Conservation (phyloP, 2,329 filamentous ascomycete genomes). For the Hortaea werneckii region DNA sequence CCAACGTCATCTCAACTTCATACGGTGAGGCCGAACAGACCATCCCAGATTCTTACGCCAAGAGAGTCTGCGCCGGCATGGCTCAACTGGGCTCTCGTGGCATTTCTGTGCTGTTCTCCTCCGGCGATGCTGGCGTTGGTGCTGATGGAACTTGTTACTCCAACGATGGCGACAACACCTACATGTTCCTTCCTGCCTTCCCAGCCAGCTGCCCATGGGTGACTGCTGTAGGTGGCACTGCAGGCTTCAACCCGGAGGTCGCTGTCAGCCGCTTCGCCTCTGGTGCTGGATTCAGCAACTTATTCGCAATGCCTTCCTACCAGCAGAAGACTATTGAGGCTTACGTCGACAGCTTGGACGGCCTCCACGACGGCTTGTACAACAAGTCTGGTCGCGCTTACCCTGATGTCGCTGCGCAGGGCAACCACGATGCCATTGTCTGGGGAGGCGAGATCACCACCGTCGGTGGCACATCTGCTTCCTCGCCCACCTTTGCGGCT, state of each 20-base stretch:
- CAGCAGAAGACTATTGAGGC: constrained; percentile 31
- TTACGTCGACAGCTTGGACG: constrained; percentile 33
- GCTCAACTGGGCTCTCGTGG: constrained; percentile 57
- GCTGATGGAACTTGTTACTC: constrained; percentile 33
- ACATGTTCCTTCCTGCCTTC: constrained; percentile 35
- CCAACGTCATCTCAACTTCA: constrained; percentile 53
- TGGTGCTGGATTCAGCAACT: constrained; percentile 37
- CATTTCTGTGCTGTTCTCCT: constrained; percentile 53
- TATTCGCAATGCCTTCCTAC: constrained; percentile 35
- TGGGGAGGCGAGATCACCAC: constrained; percentile 15
- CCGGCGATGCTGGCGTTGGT: constrained; percentile 52
- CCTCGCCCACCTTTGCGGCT: constrained; percentile 48
- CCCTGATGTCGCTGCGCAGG: constrained; percentile 43
- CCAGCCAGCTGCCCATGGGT: constrained; percentile 40
- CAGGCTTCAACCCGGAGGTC: constrained; percentile 34
- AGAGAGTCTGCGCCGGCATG: constrained; percentile 53
- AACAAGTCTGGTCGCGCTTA: constrained; percentile 36
- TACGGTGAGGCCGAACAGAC: constrained; percentile 60
- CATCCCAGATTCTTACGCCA: constrained; percentile 50
- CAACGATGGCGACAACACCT: constrained; percentile 36
- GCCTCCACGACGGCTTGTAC: constrained; percentile 34
- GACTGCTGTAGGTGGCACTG: constrained; percentile 38
- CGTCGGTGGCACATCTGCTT: constrained; percentile 42
- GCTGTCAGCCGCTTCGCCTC: constrained; percentile 45
- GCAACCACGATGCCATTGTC: constrained; percentile 29